These are phyloP conservation scores for Fusarium veterinarium DNA, from an alignment of 2,329 filamentous ascomycete genomes.

Conservation along the genomic window DNA sequence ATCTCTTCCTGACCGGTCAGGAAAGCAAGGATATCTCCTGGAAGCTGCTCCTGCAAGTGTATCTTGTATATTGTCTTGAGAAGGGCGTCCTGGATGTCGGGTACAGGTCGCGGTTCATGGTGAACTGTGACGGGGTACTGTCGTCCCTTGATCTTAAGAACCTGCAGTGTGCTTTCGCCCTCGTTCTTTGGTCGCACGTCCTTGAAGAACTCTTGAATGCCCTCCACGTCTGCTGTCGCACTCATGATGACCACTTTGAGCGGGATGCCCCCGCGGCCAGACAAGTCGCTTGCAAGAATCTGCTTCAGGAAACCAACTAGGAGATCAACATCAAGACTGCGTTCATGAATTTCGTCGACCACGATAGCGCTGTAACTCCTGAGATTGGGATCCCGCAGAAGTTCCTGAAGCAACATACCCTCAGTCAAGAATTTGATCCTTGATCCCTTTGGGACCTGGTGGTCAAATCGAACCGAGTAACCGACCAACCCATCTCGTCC, in stretches of 20 bases:
- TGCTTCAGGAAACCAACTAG: slow-evolving; percentile 88
- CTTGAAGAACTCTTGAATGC: slow-evolving; percentile 80
- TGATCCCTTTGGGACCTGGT: slow-evolving; percentile 82
- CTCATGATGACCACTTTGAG: slow-evolving; percentile 97
- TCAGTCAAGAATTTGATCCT: slow-evolving; percentile 95
- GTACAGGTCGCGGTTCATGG: slow-evolving; percentile 78
- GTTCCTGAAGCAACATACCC: slow-evolving; percentile 94
- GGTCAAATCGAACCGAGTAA: slow-evolving; percentile 95
- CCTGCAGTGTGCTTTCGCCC: slow-evolving; percentile 49
- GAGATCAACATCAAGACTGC: slow-evolving; percentile 93
- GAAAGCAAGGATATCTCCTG: slow-evolving; percentile 93
- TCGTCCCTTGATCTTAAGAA: slow-evolving; percentile 81
- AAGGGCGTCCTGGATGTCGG: slow-evolving; percentile 84
- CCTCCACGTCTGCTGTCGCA: slow-evolving; percentile 90
- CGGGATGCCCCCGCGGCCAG: slow-evolving; percentile 75
- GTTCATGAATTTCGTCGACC: slow-evolving; percentile 96
- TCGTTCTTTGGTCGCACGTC: slow-evolving; percentile 34
- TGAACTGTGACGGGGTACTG: slow-evolving; percentile 85
- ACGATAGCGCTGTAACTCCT: slow-evolving; percentile 89
- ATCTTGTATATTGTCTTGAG: slow-evolving; percentile 87
- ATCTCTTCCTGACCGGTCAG: slow-evolving; percentile 94
- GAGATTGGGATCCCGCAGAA: slow-evolving; percentile 85
- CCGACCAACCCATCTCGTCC: slow-evolving; percentile 71
- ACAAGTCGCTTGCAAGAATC: slow-evolving; percentile 71
- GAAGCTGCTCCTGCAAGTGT: slow-evolving; percentile 87